Conservation (phyloP, 225 moss, liverwort and hornwort genomes). For the Asterella californica region DNA sequence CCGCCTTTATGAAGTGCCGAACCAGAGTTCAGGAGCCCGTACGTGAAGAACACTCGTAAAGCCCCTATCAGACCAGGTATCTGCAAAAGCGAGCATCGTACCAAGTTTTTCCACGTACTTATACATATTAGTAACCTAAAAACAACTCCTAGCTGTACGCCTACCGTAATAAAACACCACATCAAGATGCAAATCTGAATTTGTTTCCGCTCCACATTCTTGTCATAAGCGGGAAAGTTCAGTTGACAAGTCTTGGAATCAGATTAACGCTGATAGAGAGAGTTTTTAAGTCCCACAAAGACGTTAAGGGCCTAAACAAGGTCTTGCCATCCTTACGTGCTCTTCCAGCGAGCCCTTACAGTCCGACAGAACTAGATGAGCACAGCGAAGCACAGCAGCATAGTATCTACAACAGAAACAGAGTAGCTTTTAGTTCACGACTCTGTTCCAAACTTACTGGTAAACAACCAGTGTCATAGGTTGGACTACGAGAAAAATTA, state of each 20-base stretch:
- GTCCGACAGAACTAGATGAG: constrained; percentile 77
- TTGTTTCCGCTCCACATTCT: too few relatives aligned
- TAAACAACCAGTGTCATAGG: not conserved
- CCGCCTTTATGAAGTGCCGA: constrained; percentile 21
- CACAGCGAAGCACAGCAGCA: constrained; percentile 79
- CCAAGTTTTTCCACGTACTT: not conserved
- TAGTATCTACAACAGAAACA: constrained; percentile 58
- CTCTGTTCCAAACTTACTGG: not conserved
- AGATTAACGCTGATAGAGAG: not conserved
- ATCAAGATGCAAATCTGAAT: not conserved
- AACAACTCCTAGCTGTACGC: not conserved
- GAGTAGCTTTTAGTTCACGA: constrained; percentile 19
- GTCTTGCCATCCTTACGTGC: constrained; percentile 49
- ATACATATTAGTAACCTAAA: not conserved
- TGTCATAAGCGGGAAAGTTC: not conserved
- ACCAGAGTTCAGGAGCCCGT: constrained; percentile 54
- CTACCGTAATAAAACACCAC: too few relatives aligned
- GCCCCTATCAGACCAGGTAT: constrained; percentile 65
- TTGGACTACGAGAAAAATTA: not conserved
- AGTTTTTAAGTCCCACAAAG: not conserved
- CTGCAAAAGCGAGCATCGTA: constrained; percentile 37
- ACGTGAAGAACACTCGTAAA: constrained; percentile 72
- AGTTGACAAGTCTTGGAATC: not conserved
- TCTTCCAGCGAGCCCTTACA: constrained; percentile 69
- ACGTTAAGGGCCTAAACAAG: not conserved